A percentile compares a stretch with the other conserved stretches of the same genome.
Conservation (phyloP, 495 filamentous ascomycete genomes). For the Apodospora peruviana region DNA sequence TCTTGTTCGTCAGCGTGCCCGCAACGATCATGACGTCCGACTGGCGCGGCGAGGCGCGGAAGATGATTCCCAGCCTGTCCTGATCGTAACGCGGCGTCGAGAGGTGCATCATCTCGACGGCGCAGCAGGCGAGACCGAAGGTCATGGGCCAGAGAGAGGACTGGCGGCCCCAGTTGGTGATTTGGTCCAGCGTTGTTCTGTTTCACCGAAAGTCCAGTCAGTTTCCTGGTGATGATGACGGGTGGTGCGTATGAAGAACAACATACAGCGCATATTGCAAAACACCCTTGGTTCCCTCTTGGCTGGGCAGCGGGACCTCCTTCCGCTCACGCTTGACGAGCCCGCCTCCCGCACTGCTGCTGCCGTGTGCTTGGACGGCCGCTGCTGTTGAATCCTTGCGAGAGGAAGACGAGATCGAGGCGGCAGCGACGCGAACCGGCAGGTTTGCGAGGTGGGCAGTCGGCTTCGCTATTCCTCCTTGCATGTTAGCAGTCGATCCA, state of each 20-base stretch:
- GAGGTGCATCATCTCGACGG: conserved; percentile 97
- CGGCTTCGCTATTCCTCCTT: conserved; percentile 49
- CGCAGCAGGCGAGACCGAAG: conserved; percentile 94
- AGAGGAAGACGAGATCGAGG: conserved; percentile 57
- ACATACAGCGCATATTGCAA: conserved; percentile 95
- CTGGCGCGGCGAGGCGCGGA: conserved; percentile 90
- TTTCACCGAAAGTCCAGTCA: not conserved
- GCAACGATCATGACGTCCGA: conserved; percentile 98
- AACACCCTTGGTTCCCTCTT: conserved; percentile 89
- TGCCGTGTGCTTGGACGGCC: conserved; percentile 36
- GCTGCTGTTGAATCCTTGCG: conserved; percentile 48
- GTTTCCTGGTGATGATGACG: not conserved
- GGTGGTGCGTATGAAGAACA: not conserved
- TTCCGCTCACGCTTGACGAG: conserved; percentile 38
- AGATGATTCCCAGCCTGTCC: conserved; percentile 93
- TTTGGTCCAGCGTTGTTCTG: conserved; percentile 85
- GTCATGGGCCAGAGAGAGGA: conserved; percentile 96
- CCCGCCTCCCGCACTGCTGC: conserved; percentile 27
- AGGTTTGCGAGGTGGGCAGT: conserved; percentile 42
- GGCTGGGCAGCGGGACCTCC: conserved; percentile 83
- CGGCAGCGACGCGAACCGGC: conserved; percentile 57
- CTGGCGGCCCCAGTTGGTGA: conserved; percentile 93
- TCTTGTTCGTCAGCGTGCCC: conserved; percentile 95
- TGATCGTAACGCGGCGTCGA: conserved; percentile 95
- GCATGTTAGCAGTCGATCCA: conserved; percentile 10